Evolutionary conservation across 2,329 filamentous ascomycete genomes (phyloP).

Genomic region (Colletotrichum eleusines): DNA sequence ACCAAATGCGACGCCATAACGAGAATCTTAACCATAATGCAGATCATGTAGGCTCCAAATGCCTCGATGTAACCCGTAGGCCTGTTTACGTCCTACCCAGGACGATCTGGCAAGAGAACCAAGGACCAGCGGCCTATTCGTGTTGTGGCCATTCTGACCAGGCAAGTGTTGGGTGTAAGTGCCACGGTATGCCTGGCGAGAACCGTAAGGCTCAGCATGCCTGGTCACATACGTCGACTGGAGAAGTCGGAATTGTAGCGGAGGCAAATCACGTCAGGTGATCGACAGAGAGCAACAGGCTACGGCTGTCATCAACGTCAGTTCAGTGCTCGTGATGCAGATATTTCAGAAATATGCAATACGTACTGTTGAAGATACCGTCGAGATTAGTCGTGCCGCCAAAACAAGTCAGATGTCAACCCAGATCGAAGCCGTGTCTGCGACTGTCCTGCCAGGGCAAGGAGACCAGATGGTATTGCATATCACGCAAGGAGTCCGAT

Average conservation of each 20-base stretch:
- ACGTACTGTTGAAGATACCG: not conserved
- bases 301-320: not conserved
- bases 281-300: not conserved
- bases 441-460: not conserved
- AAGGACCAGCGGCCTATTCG: not conserved
- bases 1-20: constrained; percentile 26
- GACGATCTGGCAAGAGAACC: constrained; percentile 43
- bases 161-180: not conserved
- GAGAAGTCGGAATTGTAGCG: not conserved
- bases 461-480: not conserved
- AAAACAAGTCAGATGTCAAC: not conserved
- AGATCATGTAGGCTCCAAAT: constrained; percentile 3
- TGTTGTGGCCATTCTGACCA: not conserved
- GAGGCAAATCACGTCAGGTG: not conserved
- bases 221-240: not conserved
- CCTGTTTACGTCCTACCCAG: constrained; percentile 53
- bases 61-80: constrained; percentile 40
- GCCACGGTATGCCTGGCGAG: not conserved
- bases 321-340: not conserved
- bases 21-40: constrained; percentile 18
- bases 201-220: not conserved
- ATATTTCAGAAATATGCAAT: not conserved
- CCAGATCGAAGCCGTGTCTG: not conserved
- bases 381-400: not conserved
- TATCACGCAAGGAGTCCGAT: not conserved